phyloP scores from a whole-genome alignment of 768 basidiomycete species.

The Lactarius deliciosus region DNA sequence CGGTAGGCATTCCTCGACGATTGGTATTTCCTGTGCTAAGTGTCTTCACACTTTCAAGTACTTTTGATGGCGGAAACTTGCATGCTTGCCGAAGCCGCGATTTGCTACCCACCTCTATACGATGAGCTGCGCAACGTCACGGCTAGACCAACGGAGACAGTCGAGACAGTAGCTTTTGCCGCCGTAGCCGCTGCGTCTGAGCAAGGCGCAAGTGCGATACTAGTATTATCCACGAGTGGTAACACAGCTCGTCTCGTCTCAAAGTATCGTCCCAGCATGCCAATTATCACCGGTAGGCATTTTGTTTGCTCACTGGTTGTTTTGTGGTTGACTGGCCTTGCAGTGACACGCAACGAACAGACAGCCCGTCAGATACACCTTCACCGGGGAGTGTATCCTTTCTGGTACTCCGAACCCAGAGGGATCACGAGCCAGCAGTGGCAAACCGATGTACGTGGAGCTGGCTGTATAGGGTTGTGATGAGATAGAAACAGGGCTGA shows the following conservation, averaged over 20 bases:
- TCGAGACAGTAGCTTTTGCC: slow-evolving; percentile 94
- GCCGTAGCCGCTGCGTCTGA: slow-evolving; percentile 94
- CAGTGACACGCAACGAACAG: slow-evolving; percentile 94
- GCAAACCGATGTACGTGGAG: slow-evolving; percentile 86
- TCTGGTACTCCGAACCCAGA: slow-evolving; percentile 95
- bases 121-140: slow-evolving; percentile 82
- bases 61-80: slow-evolving; percentile 99
- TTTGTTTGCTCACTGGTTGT: neutral
- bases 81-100: slow-evolving; percentile 91
- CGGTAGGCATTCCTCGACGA: slow-evolving; percentile 47
- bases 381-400: slow-evolving; percentile 95
- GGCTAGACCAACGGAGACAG: slow-evolving; percentile 86
- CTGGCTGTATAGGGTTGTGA: neutral
- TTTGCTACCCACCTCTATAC: slow-evolving; percentile 93
- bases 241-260: slow-evolving; percentile 94
- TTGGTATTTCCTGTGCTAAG: neutral
- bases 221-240: slow-evolving; percentile 95
- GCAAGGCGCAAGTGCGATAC: slow-evolving; percentile 91
- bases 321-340: slow-evolving; percentile 8
- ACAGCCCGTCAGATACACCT: slow-evolving; percentile 96
- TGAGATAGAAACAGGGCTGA: slow-evolving; percentile 15
- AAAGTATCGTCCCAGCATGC: slow-evolving; percentile 91
- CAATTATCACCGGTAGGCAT: slow-evolving; percentile 87
- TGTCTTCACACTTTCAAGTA: slow-evolving; percentile 47
- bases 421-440: slow-evolving; percentile 86